A percentile compares a stretch with the other conserved stretches of the same genome.
Evolutionary conservation across 768 basidiomycete species (phyloP).

Genomic region (Boletus sensibilis): DNA sequence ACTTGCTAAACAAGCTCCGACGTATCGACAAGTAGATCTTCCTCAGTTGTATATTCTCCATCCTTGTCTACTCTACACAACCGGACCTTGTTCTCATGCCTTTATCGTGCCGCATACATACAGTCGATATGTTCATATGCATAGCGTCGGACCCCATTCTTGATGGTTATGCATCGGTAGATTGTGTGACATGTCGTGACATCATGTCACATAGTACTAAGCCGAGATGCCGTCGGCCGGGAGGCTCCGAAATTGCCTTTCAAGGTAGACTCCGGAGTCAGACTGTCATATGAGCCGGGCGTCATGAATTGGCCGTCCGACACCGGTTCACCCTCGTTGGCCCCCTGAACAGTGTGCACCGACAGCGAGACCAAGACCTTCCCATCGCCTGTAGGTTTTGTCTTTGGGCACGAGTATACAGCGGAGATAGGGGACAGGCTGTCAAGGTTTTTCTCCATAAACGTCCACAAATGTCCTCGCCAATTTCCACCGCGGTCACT

Average conservation of each 20-base stretch:
- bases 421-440: background rate
- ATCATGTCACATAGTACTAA: too few species aligned
- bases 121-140: too few species aligned
- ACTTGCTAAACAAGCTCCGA: background rate
- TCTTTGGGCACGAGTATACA: background rate
- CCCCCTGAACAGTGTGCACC: background rate
- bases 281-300: too few species aligned
- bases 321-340: background rate
- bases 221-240: too few species aligned
- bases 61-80: background rate
- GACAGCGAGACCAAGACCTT: background rate
- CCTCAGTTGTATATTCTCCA: background rate
- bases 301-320: background rate
- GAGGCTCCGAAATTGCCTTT: too few species aligned
- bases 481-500: slow-evolving; percentile 16
- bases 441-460: background rate
- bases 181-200: too few species aligned
- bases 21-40: background rate
- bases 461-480: slow-evolving; percentile 11
- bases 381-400: background rate
- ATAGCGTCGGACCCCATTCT: too few species aligned
- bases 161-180: too few species aligned
- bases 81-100: background rate
- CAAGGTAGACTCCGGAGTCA: too few species aligned
- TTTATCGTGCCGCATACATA: too few species aligned